Base-by-base conservation (phyloP, 306 rosid species). In the Pyrus communis region DNA sequence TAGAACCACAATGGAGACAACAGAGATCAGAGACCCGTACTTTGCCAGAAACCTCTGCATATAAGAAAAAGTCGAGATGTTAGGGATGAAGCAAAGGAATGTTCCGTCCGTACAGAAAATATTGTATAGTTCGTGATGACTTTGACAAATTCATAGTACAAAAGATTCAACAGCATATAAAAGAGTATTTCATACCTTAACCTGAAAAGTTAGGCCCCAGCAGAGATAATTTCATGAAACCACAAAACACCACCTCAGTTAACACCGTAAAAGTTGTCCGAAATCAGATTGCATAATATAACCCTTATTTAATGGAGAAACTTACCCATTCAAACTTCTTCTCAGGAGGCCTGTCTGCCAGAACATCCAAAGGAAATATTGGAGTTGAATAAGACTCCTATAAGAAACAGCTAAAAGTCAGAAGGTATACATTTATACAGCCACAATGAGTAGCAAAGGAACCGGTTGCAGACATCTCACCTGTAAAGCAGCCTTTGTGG, bases 401-500 rank as follows among this genome's bases (percentile, higher is more conserved):
- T 38, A 74, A 80, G 71, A 75, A 70, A 60, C 38, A 76, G 78
- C 63, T 22, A 77, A 77, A 9, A 25, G 68, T 57, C 74, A 22
- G 51, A 60, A 62, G 19, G 62, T 63, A 69, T 83, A 81, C 65
- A 59, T 21, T 74, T 46, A 57, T 62, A 43, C 31, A 33, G 59
- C 27, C 73, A 35, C 58, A 69, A 74, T 13, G 23, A 73, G 72
- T 68, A 43, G 25, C 43, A 72, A 28, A 84, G 42, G n/a, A 49
- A 33, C 22, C 7, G 31, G 22, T 30, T 17, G 21, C 21, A 68
- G 45, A 18, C 40, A 6, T 61, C 67, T 75, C 62, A 93, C 98
- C 98, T 95, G 99, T 7, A 92, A 76, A 70, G 91, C 89, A 19
- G 99, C 81, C 77, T 89, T 95, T 65, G 99, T 95, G 61, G 97